phyloP scores from a whole-genome alignment of 345 rosid genomes.

The Atalantia buxifolia region DNA sequence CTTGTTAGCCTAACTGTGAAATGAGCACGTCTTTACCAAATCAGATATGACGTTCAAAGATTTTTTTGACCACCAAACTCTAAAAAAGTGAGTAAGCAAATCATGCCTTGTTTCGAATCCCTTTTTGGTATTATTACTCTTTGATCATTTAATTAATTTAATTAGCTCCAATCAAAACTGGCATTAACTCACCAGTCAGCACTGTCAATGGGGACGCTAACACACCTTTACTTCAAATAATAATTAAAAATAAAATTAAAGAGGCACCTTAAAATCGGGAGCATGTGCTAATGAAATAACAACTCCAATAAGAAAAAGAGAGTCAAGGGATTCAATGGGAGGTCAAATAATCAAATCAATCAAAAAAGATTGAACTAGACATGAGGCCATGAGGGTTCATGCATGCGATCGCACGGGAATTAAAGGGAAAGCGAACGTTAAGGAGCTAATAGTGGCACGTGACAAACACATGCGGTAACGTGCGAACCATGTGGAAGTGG shows the following conservation, averaged over 20 bases:
- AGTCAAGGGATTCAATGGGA: background rate
- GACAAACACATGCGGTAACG: constrained; percentile 39
- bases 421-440: constrained; percentile 19
- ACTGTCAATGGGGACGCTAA: constrained; percentile 13
- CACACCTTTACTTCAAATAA: constrained; percentile 1
- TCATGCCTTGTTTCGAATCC: background rate
- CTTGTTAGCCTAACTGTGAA: background rate
- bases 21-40: constrained; percentile 3
- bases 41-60: background rate
- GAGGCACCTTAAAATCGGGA: constrained; percentile 11
- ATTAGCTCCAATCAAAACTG: background rate
- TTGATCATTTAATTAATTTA: background rate
- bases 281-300: constrained; percentile 24
- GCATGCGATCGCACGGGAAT: constrained; percentile 18
- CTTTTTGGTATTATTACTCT: background rate
- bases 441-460: constrained; percentile 61
- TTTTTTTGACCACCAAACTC: background rate
- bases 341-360: background rate
- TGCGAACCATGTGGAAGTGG: constrained; percentile 58
- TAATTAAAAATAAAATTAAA: background rate
- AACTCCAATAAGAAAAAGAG: constrained; percentile 4
- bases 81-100: background rate
- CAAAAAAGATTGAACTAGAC: background rate
- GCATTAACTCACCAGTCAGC: constrained; percentile 9
- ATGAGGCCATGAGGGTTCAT: background rate